These are phyloP conservation scores for Lipomyces oligophaga DNA, from an alignment of 805 yeast genomes.

Conservation along the genomic window DNA sequence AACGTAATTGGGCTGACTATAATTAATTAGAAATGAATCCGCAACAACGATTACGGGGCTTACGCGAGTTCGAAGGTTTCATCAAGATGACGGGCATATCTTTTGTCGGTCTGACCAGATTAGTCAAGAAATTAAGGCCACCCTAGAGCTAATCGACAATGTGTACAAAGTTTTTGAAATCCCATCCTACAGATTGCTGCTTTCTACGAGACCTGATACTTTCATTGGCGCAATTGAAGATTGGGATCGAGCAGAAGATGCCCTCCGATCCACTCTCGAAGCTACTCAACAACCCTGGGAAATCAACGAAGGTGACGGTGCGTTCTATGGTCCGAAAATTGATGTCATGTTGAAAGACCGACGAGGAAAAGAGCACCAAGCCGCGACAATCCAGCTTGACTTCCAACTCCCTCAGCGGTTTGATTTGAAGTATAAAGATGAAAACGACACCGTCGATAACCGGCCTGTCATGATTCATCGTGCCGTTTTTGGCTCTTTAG, in stretches of 20 bases:
- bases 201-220: slow-evolving; percentile 96
- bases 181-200: slow-evolving; percentile 85
- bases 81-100: slow-evolving; percentile 98
- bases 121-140: slow-evolving; percentile 74
- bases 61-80: slow-evolving; percentile 98
- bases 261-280: slow-evolving; percentile 76
- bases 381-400: slow-evolving; percentile 98
- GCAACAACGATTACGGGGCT: slow-evolving; percentile 92
- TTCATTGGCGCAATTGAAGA: slow-evolving; percentile 90
- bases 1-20: neutral
- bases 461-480: slow-evolving; percentile 94
- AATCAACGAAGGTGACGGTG: slow-evolving; percentile 96
- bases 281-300: slow-evolving; percentile 90
- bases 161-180: slow-evolving; percentile 91
- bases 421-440: slow-evolving; percentile 79
- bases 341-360: slow-evolving; percentile 96
- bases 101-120: slow-evolving; percentile 93
- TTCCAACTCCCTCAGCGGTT: slow-evolving; percentile 97
- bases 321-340: slow-evolving; percentile 94
- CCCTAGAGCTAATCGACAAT: slow-evolving; percentile 78
- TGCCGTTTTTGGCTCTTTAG: slow-evolving; percentile 92
- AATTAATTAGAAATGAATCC: slow-evolving; percentile 59
- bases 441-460: slow-evolving; percentile 42
- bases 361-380: slow-evolving; percentile 93
- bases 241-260: slow-evolving; percentile 88